Conservation (phyloP, 495 filamentous ascomycete species). For the Pyronema omphalodes region DNA sequence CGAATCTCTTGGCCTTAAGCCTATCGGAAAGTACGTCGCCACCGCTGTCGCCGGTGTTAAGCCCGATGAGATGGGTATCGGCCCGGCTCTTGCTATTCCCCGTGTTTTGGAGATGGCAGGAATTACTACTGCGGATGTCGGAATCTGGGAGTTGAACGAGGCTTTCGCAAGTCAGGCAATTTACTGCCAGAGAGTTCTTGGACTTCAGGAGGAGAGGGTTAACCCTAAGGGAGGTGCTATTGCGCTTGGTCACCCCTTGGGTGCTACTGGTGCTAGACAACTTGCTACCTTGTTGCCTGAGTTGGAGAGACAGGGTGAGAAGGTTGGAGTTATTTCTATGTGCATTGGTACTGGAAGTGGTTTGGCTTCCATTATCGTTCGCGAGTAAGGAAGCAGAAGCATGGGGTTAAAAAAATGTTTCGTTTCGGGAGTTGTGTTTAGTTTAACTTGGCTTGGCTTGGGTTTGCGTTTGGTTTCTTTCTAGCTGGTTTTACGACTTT, state of each 20-base stretch:
- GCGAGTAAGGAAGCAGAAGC: slow-evolving; percentile 43
- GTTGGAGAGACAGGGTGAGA: slow-evolving; percentile 37
- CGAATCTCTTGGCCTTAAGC: slow-evolving; percentile 48
- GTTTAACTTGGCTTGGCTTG: too few species aligned
- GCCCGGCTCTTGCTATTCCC: slow-evolving; percentile 70
- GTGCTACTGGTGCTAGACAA: slow-evolving; percentile 74
- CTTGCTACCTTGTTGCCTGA: slow-evolving; percentile 56
- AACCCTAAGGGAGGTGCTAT: slow-evolving; percentile 91
- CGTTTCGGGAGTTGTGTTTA: too few species aligned
- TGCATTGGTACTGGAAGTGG: slow-evolving; percentile 93
- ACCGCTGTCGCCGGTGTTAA: slow-evolving; percentile 54
- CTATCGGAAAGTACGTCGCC: slow-evolving; percentile 64
- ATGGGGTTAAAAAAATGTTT: too few species aligned
- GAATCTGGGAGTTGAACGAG: slow-evolving; percentile 94
- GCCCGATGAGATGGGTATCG: slow-evolving; percentile 88
- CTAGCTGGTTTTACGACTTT: too few species aligned
- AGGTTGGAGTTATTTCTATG: slow-evolving; percentile 37
- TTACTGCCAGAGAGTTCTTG: slow-evolving; percentile 58
- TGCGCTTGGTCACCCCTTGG: slow-evolving; percentile 82
- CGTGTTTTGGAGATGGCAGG: slow-evolving; percentile 51
- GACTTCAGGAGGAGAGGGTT: slow-evolving; percentile 35
- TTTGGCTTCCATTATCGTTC: slow-evolving; percentile 85
- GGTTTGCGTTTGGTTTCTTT: too few species aligned
- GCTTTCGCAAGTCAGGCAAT: slow-evolving; percentile 82
- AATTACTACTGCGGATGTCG: slow-evolving; percentile 46